These are phyloP conservation scores for Hypoxylon sp. DNA, from an alignment of 2,329 filamentous ascomycete genomes.

Conservation along the genomic window DNA sequence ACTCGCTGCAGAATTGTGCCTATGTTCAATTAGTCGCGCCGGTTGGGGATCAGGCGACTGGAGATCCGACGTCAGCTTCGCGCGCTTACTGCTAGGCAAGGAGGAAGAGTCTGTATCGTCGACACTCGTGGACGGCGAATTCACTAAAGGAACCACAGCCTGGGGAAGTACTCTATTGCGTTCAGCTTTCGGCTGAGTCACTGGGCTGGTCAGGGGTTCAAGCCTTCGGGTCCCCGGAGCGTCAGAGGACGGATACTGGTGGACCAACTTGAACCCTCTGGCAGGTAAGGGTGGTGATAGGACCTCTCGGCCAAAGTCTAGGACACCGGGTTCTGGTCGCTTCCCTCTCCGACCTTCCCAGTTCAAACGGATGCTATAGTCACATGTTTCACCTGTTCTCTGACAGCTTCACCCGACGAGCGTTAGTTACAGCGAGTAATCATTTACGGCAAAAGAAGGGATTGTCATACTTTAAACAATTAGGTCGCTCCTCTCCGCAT, in stretches of 20 bases:
- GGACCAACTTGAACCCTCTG: slow-evolving; percentile 56
- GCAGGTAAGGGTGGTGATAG: slow-evolving; percentile 51
- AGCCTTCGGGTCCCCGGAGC: slow-evolving; percentile 50
- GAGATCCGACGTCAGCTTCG: slow-evolving; percentile 47
- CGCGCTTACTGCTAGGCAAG: slow-evolving; percentile 50
- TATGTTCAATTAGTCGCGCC: slow-evolving; percentile 46
- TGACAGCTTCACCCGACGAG: slow-evolving; percentile 66
- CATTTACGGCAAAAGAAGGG: slow-evolving; percentile 19
- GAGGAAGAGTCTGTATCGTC: slow-evolving; percentile 44
- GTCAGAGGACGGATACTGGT: slow-evolving; percentile 53
- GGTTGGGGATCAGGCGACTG: slow-evolving; percentile 44
- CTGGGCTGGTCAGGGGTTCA: slow-evolving; percentile 50
- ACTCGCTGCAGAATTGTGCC: slow-evolving; percentile 52
- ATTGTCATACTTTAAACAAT: slow-evolving; percentile 71
- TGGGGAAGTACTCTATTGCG: slow-evolving; percentile 36
- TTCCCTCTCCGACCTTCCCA: slow-evolving; percentile 81
- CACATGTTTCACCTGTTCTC: slow-evolving; percentile 79
- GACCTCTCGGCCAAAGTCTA: slow-evolving; percentile 50
- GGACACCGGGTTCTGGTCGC: slow-evolving; percentile 60
- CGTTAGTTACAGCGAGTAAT: slow-evolving; percentile 40
- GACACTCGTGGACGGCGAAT: slow-evolving; percentile 39
- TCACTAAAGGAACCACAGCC: slow-evolving; percentile 41
- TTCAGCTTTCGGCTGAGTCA: slow-evolving; percentile 43
- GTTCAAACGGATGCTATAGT: slow-evolving; percentile 85
- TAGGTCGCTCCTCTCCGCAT: slow-evolving; percentile 83